Evolutionary conservation across 2,329 filamentous ascomycete genomes (phyloP), one percentile per base, ranked within the genome.

Genomic region (Exserohilum turcica): DNA sequence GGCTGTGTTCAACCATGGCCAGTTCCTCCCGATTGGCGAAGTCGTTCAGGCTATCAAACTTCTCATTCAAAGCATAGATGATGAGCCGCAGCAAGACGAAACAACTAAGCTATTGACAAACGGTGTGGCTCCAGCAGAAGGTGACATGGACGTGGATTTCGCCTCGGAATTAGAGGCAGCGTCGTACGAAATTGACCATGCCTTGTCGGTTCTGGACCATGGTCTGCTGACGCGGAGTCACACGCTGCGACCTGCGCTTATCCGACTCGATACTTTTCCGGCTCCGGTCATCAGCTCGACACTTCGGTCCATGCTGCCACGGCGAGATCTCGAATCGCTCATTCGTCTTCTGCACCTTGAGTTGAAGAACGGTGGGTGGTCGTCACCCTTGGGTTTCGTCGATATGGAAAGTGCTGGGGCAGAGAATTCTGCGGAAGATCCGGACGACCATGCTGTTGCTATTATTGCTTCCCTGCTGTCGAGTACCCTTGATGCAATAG

Each of bases 311-410:
- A 82, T 82, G 24, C 83, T 91, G 54, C 81, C 82, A 42, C 86
- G 84, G 2, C 82, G 87, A 58, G 87, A 92, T 61, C 84, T 89
- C 19, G 78, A 91, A 9, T 86, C 86, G 31, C 80, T 93, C 47
- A 87, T 92, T 62, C 84, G 88, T 60, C 79, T 92, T 5, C 79
- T 93, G 27, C 85, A 89, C 50, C 81, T 88, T 59, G 88, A 92
- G 74, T 80, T 93, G 39, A 84, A 86, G 45, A 84, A 86, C 59
- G 89, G 89, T 52, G 86, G 87, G 28, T 93, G 90, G 90, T 91
- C 88, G 0, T 84, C 85, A 15, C 81, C 84, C 18, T 91, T 92
- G 71, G 76, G 89, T 32, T 87, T 89, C 63, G 74, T 77, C 9
- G 80, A 82, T 13, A 73, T 78, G 45, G 76, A 80, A 27, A 43